Evolutionary conservation across 2,329 filamentous ascomycete genomes (phyloP), one percentile per base, ranked within the genome.

Genomic region (Sporothrix curviconia): DNA sequence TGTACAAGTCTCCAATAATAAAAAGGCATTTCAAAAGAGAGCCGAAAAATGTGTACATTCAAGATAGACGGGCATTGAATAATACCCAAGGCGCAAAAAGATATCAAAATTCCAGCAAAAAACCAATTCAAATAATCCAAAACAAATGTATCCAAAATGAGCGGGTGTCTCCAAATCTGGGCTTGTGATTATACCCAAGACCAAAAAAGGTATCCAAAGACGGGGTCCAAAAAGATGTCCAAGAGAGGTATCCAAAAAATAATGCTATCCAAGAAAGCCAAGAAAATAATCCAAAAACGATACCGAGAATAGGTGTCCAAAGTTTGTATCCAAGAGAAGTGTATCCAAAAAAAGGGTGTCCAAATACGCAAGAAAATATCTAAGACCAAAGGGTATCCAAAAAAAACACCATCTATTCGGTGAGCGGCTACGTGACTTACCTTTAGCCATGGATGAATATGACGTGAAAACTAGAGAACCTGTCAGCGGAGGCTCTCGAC

Each of bases 401-500:
- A 32, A 19, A 3, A 25, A 3, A 5, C 22, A 50, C 19, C 19
- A 49, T 30, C 28, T 25, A 25, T 19, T n/a, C n/a, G n/a, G 25
- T 36, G 6, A n/a, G 37, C 32, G 32, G 19, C 32, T 50, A 50
- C 47, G 44, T 25, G 34, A 51, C 49, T 51, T 17, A 51, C 49
- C 49, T 51, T 14, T n/a, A 17, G n/a, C 47, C 47, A 36, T 24
- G 19, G 22, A 7, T 22, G 19, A 50, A 37, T 25, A 15, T 39
- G 49, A 25, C 5, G 12, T n/a, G 22, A 30, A 14, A 40, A 11
- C 51, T 43, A 25, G 6, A 24, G 25, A 32, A 15, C 14, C 17
- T 39, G 57, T 56, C 49, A 59, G 53, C 57, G n/a, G 22, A 17
- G 40, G 12, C 47, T 44, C 19, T 32, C 1, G 8, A 36, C 17